phyloP scores from a whole-genome alignment of 306 rosid species.

The Psophocarpus tetragonolobus region DNA sequence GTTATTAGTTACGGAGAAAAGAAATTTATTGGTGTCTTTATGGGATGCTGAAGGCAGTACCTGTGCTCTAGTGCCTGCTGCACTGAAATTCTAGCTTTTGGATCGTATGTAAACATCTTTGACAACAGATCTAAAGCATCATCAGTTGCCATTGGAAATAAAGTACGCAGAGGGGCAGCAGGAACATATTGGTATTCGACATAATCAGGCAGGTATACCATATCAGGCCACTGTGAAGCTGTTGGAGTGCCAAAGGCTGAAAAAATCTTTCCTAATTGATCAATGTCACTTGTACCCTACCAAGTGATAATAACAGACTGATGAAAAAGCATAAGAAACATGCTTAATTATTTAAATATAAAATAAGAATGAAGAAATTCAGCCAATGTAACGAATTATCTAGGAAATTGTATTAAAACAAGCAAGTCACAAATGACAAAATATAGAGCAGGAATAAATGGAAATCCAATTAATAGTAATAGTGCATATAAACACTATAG shows the following conservation, averaged over 20 bases:
- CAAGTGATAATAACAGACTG: constrained; percentile 11
- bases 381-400: neutral
- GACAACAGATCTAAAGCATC: constrained; percentile 78
- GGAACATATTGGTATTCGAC: constrained; percentile 89
- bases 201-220: constrained; percentile 79
- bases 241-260: constrained; percentile 87
- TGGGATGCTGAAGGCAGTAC: constrained; percentile 40
- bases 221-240: constrained; percentile 88
- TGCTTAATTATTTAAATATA: constrained; percentile 10
- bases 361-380: neutral
- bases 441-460: neutral
- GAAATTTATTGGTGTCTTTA: constrained; percentile 1
- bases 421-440: neutral
- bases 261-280: constrained; percentile 88
- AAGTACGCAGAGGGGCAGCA: constrained; percentile 68
- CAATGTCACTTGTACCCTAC: constrained; percentile 89
- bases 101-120: constrained; percentile 93
- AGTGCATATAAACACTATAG: neutral
- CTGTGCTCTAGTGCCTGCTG: constrained; percentile 91
- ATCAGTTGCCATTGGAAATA: constrained; percentile 84
- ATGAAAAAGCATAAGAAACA: constrained; percentile 1
- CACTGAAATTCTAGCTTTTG: constrained; percentile 79
- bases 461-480: neutral
- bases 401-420: neutral
- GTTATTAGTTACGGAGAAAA: constrained; percentile 20